Evolutionary conservation across 176 grass and related monocot genomes (phyloP), one percentile per base, ranked within the genome.

Genomic region (Thalia dealbata): DNA sequence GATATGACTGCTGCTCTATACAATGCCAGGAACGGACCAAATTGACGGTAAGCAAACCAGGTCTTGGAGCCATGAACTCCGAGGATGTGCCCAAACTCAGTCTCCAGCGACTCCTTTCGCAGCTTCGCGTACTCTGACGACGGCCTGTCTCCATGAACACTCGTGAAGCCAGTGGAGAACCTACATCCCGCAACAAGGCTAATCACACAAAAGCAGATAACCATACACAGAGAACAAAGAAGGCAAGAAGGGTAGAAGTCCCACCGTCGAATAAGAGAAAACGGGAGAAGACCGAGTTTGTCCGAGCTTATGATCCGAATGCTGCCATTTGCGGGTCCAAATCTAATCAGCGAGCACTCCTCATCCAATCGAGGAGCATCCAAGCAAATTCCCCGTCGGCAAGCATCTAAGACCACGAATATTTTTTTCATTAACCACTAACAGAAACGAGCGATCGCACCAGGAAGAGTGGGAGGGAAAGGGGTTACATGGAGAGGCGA

Each of bases 81-180:
- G 56, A 96, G 64, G 27, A 92, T 96, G 75, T 86, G 79, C 54
- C 89, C 76, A 43, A 96, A 96, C 76, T 92, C 78, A 3, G 62
- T 80, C 82, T 96, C 93, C 62, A 96, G 81, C 5, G 71, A 92
- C 82, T 92, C 84, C 78, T 90, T 96, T 26, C 93, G 89, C 52
- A 81, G 86, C 80, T 92, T 96, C 30, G 93, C 93, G 74, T 92
- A 96, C 61, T 96, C 93, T 46, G 89, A 80, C 15, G 93, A 92
- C 1, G 82, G 86, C 44, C 89, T 90, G 70, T 86, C 93, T 0
- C 89, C 93, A 48, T 96, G 93, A 52, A 96, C 89, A 59, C 93
- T 96, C 65, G 93, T 74, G 62, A 86, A 96, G 64, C 82, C 84
- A 71, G 75, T 85, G 27, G 89, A 86, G 15, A 81, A 92, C 76